phyloP scores from a whole-genome alignment of 805 yeast species.

The Saccharomycopsis fibuligera region DNA sequence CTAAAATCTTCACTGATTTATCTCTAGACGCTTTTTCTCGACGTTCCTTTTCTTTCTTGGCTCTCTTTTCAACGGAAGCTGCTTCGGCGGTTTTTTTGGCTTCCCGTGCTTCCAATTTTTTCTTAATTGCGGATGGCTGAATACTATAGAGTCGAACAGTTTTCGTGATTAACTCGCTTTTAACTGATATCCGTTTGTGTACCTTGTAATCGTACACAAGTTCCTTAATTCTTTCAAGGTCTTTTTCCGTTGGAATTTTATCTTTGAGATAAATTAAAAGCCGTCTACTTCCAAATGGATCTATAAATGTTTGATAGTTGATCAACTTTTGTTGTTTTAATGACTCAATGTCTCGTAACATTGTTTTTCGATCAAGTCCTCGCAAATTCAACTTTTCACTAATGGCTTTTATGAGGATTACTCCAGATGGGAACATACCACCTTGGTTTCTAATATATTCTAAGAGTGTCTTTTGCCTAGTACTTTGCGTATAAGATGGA shows the following conservation, averaged over 20 bases:
- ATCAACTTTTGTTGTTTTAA: not conserved
- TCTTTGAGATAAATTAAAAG: not conserved
- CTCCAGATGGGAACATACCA: constrained; percentile 3
- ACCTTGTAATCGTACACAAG: not conserved
- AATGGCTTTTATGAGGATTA: not conserved
- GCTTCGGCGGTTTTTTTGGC: not conserved
- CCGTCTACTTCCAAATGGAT: not conserved
- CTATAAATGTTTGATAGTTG: not conserved
- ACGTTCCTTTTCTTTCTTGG: not conserved
- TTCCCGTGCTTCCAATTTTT: not conserved
- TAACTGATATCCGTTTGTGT: not conserved
- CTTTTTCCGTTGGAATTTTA: not conserved
- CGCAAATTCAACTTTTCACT: not conserved
- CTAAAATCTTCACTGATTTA: not conserved
- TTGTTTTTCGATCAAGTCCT: constrained; percentile 8
- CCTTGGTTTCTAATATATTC: constrained; percentile 4
- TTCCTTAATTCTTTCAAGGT: not conserved
- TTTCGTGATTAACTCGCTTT: not conserved
- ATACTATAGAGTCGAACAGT: constrained; percentile 3
- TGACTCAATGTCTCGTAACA: constrained; percentile 2
- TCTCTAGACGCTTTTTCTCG: not conserved
- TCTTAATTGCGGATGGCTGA: not conserved
- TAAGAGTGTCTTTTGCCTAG: constrained; percentile 2
- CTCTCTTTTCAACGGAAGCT: not conserved
- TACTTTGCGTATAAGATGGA: constrained; percentile 1